Percentiles rank a stretch among this genome's conserved stretches.
Conservation (phyloP, 2,329 filamentous ascomycete species). For the Aspergillus sp. region DNA sequence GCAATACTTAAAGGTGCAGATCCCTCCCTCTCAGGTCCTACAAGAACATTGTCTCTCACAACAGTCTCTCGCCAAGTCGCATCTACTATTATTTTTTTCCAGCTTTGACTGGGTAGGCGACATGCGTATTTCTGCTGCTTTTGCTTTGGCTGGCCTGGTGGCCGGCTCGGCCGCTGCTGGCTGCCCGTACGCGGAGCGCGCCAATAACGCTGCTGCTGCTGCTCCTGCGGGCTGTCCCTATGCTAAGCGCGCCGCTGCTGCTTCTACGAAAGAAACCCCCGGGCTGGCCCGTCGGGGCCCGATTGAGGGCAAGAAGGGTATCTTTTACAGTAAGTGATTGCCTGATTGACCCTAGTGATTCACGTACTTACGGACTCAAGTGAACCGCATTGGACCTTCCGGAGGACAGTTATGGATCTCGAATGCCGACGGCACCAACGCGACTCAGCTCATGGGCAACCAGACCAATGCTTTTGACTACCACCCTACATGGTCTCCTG, state of each 20-base stretch:
- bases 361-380: not conserved
- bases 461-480: slow-evolving; percentile 5
- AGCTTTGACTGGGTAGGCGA: not conserved
- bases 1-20: not conserved
- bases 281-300: not conserved
- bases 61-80: not conserved
- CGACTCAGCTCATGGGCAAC: not conserved
- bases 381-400: slow-evolving; percentile 8
- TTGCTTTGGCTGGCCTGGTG: slow-evolving; percentile 2
- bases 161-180: slow-evolving; percentile 2
- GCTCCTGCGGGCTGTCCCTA: slow-evolving; percentile 2
- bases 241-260: slow-evolving; percentile 1
- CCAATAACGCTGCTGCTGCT: not conserved
- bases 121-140: slow-evolving; percentile 5
- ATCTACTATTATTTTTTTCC: not conserved
- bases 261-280: not conserved
- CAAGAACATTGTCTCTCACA: not conserved
- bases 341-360: not conserved
- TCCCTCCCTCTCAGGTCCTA: not conserved
- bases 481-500: slow-evolving; percentile 1
- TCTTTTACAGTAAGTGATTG: slow-evolving; percentile 3
- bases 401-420: slow-evolving; percentile 4
- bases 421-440: slow-evolving; percentile 6
- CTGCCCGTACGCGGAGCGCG: slow-evolving; percentile 4
- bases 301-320: slow-evolving; percentile 6